Evolutionary conservation across 176 grass and related monocot species (phyloP).

Genomic region (Neostapfia colusana): DNA sequence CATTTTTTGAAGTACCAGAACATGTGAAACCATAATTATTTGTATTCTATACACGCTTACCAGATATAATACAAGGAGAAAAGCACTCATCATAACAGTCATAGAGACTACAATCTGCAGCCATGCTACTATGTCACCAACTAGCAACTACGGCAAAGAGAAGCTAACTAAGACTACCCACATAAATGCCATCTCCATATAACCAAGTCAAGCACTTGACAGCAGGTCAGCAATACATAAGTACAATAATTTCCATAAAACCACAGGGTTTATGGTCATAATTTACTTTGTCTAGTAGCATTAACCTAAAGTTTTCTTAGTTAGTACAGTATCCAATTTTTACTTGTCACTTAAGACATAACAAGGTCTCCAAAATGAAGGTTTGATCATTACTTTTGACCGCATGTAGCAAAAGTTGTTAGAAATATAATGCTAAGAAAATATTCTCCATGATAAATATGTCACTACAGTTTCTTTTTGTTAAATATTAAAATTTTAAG

Average conservation of each 20-base stretch:
- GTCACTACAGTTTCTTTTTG: neutral
- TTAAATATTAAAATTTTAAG: neutral
- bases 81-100: neutral
- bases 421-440: neutral
- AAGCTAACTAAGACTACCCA: neutral
- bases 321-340: neutral
- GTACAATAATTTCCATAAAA: neutral
- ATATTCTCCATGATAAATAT: neutral
- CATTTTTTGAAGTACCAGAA: slow-evolving; percentile 26
- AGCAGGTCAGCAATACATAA: neutral
- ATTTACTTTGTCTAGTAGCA: neutral
- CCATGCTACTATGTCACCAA: slow-evolving; percentile 13
- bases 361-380: neutral
- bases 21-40: neutral
- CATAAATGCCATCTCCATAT: neutral
- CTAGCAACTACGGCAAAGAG: slow-evolving; percentile 17
- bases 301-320: neutral
- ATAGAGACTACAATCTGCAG: neutral
- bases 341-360: neutral
- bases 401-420: neutral
- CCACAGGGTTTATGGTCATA: neutral
- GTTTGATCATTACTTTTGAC: neutral
- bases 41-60: slow-evolving; percentile 2
- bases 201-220: neutral
- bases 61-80: neutral